phyloP scores from a whole-genome alignment of 2,329 filamentous ascomycete genomes.

The Chrysosporium keratinophilum region DNA sequence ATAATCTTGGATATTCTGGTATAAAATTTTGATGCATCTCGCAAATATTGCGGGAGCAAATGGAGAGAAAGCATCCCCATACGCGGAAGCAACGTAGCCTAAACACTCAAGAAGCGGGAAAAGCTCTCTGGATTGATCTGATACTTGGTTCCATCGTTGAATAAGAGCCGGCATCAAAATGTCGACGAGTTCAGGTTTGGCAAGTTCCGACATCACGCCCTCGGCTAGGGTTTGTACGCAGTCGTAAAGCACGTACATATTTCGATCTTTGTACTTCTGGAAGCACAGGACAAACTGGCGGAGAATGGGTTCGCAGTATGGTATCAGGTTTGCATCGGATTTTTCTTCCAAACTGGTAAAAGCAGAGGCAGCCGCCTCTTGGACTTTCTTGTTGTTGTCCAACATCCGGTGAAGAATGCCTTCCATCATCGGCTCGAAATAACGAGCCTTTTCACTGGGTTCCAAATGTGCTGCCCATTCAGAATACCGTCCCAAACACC shows the following conservation, averaged over 20 bases:
- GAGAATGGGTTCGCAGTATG: constrained; percentile 82
- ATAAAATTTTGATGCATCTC: constrained; percentile 83
- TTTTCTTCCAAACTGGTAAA: constrained; percentile 96
- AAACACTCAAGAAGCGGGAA: constrained; percentile 94
- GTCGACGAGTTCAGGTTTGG: constrained; percentile 68
- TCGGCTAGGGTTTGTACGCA: constrained; percentile 96
- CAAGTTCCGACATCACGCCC: constrained; percentile 70
- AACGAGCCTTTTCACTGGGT: constrained; percentile 57
- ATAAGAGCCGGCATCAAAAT: constrained; percentile 90
- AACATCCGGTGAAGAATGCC: constrained; percentile 90
- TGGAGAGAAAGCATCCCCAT: constrained; percentile 69
- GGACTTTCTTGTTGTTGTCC: constrained; percentile 94
- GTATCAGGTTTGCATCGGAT: constrained; percentile 66
- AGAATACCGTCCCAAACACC: constrained; percentile 90
- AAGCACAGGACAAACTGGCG: constrained; percentile 90
- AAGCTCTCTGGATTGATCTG: constrained; percentile 81
- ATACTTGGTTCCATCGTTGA: constrained; percentile 72
- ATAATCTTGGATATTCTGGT: constrained; percentile 76
- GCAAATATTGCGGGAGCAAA: constrained; percentile 80
- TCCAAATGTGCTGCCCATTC: constrained; percentile 77
- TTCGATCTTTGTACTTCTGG: constrained; percentile 90
- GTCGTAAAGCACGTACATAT: constrained; percentile 98
- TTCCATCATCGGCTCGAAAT: constrained; percentile 94
- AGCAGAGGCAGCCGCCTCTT: constrained; percentile 89
- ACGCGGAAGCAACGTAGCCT: constrained; percentile 81